These are phyloP conservation scores for Sorghum bicolor DNA, from an alignment of 176 grass and related monocot genomes.

Conservation along the genomic window Sorghum_bicolor_NCBIv3 NC_012870.2:76260001-76260500, in stretches of 20 bases:
- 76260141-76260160: constrained; percentile 21
- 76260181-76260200: constrained; percentile 28
- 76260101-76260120: neutral
- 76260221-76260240: constrained; percentile 19
- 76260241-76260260: neutral
- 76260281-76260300: neutral
- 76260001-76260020: neutral
- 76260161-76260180: neutral
- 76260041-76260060: neutral
- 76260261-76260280: neutral
- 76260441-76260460: constrained; percentile 70
- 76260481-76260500: constrained; percentile 83
- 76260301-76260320: neutral
- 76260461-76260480: constrained; percentile 61
- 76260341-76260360: neutral
- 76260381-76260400: neutral
- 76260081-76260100: neutral
- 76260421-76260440: constrained; percentile 76
- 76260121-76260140: constrained; percentile 15
- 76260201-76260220: constrained; percentile 19
- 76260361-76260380: neutral
- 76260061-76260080: neutral
- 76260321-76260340: neutral
- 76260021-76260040: neutral
- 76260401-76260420: constrained; percentile 5